Base-by-base conservation (phyloP, 257 asterid species). In the Gentiana dahurica region DNA sequence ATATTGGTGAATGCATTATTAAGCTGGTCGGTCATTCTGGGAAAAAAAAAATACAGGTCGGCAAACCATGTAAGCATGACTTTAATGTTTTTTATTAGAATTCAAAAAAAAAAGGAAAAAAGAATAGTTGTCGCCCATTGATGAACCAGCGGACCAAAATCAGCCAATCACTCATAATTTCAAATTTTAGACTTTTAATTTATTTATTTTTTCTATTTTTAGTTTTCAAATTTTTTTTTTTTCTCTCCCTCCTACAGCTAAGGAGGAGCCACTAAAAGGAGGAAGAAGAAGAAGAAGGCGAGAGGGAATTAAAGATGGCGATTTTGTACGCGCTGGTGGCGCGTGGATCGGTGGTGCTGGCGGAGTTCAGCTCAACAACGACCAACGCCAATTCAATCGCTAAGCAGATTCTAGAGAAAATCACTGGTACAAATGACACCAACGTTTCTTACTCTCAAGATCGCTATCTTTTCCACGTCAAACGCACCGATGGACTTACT, bases 401-500 rank as follows among this genome's bases (percentile, higher is more conserved):
- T 51, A 75, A 85, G 45, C 99, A 92, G 65, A 92, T 92, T 55
- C 79, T 92, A 51, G 94, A 92, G 72, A 92, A 88, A 65, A 92
- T 83, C 48, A 93, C 95, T 3, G 97, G 97, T 0, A 71, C 69
- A 72, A 70, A 76, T 46, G 99, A 92, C 62, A 71, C 79, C 12
- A 85, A 92, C 9, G 89, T 81, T 44, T 92, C 99, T 0, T 92
- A 92, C 68, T 92, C 99, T 34, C 99, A 92, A 80, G 99, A 88
- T 83, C 99, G 97, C 46, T 92, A 78, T 63, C 82, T 92, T 65
- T 92, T 92, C 65, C 95, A 92, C 80, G 95, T 88, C 74, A 92
- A 88, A 55, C 95, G 99, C 65, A 92, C 99, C 65, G 99, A 92
- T 77, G 99, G 95, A 53, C 95, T 92, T 72, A 78, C 99, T 67